Evolutionary conservation across 2,329 filamentous ascomycete species (phyloP), one percentile per base, ranked within the genome.

Genomic region (Sporothrix luriei): DNA sequence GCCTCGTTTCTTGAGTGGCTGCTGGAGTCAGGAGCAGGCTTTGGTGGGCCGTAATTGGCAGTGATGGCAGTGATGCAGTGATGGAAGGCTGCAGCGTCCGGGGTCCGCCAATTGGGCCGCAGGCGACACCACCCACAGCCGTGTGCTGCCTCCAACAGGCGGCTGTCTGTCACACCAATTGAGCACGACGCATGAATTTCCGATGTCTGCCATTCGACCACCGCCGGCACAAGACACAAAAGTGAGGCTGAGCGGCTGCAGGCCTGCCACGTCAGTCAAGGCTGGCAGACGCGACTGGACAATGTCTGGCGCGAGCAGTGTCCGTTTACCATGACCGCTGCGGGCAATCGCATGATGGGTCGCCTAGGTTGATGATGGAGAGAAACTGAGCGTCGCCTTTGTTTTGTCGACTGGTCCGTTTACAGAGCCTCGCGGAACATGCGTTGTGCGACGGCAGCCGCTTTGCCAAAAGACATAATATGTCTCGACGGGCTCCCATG

Each of bases 1-100:
- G 67, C 64, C 52, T 49, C 57, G 1, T 59, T 72, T 9, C 26
- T 69, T 5, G 33, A 40, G 10, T 70, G 69, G 69, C 46, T 70
- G 29, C 14, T 59, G 38, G 1, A 13, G 33, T 11, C 19, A 19
- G 52, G 43, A 5, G 21, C 21, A 9, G 19, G 6, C 9, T n/a
- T n/a, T n/a, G n/a, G n/a, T n/a, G n/a, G 19, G n/a, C 16, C 19
- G 33, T 14, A 19, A 14, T n/a, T 16, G 52, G 16, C 2, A 24
- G 21, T 19, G 16, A 24, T 13, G 38, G 38, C n/a, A n/a, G n/a
- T n/a, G n/a, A n/a, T n/a, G n/a, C 10, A 13, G 11, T 4, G 29
- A 29, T 61, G 57, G 40, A 33, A 59, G 14, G 19, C 9, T 21
- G 33, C 33, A 43, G 38, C 38, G n/a, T 43, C n/a, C 16, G 13